Percentiles rank a stretch among this genome's conserved stretches.
Conservation (phyloP, 768 basidiomycete genomes). For the Rhodosporidiobolus sp. region DNA sequence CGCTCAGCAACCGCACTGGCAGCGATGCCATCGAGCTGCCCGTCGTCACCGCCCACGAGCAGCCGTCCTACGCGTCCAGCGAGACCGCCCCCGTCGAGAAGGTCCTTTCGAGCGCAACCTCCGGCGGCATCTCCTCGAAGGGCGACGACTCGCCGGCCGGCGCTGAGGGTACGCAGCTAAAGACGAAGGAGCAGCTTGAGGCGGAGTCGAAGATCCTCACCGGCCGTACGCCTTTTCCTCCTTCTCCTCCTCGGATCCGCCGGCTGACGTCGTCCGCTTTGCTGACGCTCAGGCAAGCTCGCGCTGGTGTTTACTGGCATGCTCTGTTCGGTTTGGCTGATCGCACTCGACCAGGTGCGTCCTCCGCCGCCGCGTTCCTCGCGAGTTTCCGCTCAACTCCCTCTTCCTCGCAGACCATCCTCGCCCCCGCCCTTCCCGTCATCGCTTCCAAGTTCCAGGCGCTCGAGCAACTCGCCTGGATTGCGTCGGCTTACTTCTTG, state of each 20-base stretch:
- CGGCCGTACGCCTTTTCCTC: constrained; percentile 11
- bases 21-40: too few species aligned
- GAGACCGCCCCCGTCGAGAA: neutral
- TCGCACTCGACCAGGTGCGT: constrained; percentile 39
- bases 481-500: constrained; percentile 33
- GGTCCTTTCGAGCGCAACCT: neutral
- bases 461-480: constrained; percentile 34
- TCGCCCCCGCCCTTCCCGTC: constrained; percentile 26
- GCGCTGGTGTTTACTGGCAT: constrained; percentile 15
- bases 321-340: constrained; percentile 12
- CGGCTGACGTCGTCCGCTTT: too few species aligned
- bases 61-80: neutral
- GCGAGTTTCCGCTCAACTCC: too few species aligned
- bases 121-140: neutral
- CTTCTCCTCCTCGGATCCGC: neutral
- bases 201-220: constrained; percentile 19
- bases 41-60: too few species aligned
- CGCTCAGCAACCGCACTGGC: too few species aligned
- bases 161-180: too few species aligned
- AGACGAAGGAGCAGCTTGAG: neutral
- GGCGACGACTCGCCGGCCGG: neutral
- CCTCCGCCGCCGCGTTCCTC: neutral
- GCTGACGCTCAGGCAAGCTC: constrained; percentile 4
- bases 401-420: constrained; percentile 10
- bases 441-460: constrained; percentile 28